Evolutionary conservation across 1,139 yeast genomes (phyloP).

Genomic region (Yamadazyma jaroonii): DNA sequence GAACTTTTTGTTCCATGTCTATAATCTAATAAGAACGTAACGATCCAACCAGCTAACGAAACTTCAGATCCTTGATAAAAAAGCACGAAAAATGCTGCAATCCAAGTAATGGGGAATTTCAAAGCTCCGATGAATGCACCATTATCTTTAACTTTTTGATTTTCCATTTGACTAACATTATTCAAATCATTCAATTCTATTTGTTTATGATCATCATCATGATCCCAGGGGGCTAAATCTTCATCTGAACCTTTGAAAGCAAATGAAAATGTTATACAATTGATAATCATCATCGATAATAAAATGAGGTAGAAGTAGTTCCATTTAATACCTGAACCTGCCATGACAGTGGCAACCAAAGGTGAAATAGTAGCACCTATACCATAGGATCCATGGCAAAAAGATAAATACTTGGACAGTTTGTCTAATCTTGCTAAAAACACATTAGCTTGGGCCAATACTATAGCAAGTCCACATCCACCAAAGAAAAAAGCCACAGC

Average conservation of each 20-base stretch:
- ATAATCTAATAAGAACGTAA: constrained; percentile 57
- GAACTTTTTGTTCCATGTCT: constrained; percentile 47
- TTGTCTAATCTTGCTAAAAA: constrained; percentile 50
- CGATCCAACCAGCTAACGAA: constrained; percentile 69
- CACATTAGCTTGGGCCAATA: constrained; percentile 56
- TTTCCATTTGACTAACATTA: not conserved
- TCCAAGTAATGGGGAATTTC: constrained; percentile 49
- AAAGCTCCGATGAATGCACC: constrained; percentile 28
- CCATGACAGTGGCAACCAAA: constrained; percentile 53
- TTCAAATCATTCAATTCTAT: constrained; percentile 1
- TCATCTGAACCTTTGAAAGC: constrained; percentile 44
- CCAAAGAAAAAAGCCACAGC: constrained; percentile 56
- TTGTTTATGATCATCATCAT: constrained; percentile 14
- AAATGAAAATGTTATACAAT: constrained; percentile 23
- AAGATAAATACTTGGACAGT: constrained; percentile 49
- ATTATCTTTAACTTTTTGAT: constrained; percentile 2
- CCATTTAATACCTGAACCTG: constrained; percentile 50
- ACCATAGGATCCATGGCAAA: constrained; percentile 61
- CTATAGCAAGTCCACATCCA: constrained; percentile 59
- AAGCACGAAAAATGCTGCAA: constrained; percentile 50
- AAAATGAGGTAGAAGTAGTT: constrained; percentile 50
- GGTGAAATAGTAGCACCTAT: constrained; percentile 64
- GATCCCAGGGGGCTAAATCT: constrained; percentile 38
- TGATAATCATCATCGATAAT: constrained; percentile 33
- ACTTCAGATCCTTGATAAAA: constrained; percentile 72